These are phyloP conservation scores for Hyphochytrium catenoides DNA, from an alignment of 352 stramenopile genomes.

Conservation along the genomic window DNA sequence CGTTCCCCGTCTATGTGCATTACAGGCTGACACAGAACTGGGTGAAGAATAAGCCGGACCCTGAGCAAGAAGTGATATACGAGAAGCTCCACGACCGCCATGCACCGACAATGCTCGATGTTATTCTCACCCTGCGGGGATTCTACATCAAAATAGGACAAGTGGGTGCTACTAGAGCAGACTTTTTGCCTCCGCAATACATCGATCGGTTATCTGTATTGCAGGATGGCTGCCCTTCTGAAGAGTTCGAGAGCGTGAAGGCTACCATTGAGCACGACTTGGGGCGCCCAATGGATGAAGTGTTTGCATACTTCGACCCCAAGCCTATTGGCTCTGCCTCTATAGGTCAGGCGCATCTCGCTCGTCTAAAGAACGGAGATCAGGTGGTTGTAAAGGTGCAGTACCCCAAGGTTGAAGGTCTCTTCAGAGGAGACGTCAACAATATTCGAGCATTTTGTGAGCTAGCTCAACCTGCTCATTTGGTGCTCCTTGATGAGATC, in stretches of 20 bases:
- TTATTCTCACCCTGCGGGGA: slow-evolving; percentile 50
- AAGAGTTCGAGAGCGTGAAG: slow-evolving; percentile 34
- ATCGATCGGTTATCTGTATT: slow-evolving; percentile 34
- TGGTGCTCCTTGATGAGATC: slow-evolving; percentile 77
- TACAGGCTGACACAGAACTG: slow-evolving; percentile 44
- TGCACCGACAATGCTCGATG: slow-evolving; percentile 41
- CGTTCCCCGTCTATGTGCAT: slow-evolving; percentile 57
- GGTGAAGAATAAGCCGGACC: slow-evolving; percentile 23
- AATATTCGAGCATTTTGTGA: slow-evolving; percentile 86
- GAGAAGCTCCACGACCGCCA: slow-evolving; percentile 43
- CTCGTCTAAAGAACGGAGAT: slow-evolving; percentile 27
- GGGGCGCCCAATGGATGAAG: slow-evolving; percentile 19
- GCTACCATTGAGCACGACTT: slow-evolving; percentile 44
- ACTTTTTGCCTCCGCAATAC: slow-evolving; percentile 54
- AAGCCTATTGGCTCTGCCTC: slow-evolving; percentile 45
- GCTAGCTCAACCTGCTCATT: slow-evolving; percentile 78
- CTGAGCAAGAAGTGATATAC: slow-evolving; percentile 35
- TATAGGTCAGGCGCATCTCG: slow-evolving; percentile 53
- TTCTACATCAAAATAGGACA: slow-evolving; percentile 67
- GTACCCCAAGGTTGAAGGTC: slow-evolving; percentile 73
- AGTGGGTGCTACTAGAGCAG: slow-evolving; percentile 39
- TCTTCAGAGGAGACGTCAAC: slow-evolving; percentile 84
- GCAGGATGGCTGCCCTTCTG: slow-evolving; percentile 46
- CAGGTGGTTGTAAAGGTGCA: slow-evolving; percentile 67
- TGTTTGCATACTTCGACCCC: slow-evolving; percentile 32